phyloP scores from a whole-genome alignment of 495 filamentous ascomycete genomes.

The Aspergillus panamensis region DNA sequence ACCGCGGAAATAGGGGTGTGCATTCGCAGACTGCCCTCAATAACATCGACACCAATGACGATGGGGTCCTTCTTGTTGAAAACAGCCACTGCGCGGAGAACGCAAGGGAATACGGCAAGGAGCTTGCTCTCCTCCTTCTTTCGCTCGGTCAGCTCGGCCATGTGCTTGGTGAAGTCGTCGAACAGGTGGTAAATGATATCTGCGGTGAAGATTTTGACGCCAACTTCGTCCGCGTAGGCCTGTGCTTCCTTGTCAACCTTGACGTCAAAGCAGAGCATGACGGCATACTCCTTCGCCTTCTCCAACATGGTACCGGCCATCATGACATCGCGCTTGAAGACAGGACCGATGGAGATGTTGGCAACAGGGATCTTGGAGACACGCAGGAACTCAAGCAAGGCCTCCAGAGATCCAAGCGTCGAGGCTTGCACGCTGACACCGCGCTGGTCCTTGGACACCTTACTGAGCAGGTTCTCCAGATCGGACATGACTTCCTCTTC shows the following conservation, averaged over 20 bases:
- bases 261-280: conserved; percentile 99
- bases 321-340: conserved; percentile 98
- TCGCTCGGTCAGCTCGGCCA: conserved; percentile 77
- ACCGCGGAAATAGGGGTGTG: conserved; percentile 86
- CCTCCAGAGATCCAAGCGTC: conserved; percentile 95
- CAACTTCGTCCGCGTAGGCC: conserved; percentile 86
- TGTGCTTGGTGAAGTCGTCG: conserved; percentile 92
- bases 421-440: conserved; percentile 98
- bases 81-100: conserved; percentile 81
- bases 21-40: conserved; percentile 79
- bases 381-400: conserved; percentile 91
- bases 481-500: conserved; percentile 96
- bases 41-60: conserved; percentile 90
- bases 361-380: conserved; percentile 94
- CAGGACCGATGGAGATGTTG: conserved; percentile 95
- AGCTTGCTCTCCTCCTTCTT: conserved; percentile 96
- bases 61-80: conserved; percentile 99
- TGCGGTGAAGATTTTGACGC: conserved; percentile 97
- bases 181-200: conserved; percentile 99
- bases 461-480: conserved; percentile 83
- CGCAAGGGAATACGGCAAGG: conserved; percentile 93
- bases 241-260: conserved; percentile 97
- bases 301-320: conserved; percentile 95
- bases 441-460: conserved; percentile 82
- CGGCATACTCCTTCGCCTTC: conserved; percentile 90